Base-by-base conservation (phyloP, 2,329 filamentous ascomycete species). In the Colletotrichum orchidophilum region DNA sequence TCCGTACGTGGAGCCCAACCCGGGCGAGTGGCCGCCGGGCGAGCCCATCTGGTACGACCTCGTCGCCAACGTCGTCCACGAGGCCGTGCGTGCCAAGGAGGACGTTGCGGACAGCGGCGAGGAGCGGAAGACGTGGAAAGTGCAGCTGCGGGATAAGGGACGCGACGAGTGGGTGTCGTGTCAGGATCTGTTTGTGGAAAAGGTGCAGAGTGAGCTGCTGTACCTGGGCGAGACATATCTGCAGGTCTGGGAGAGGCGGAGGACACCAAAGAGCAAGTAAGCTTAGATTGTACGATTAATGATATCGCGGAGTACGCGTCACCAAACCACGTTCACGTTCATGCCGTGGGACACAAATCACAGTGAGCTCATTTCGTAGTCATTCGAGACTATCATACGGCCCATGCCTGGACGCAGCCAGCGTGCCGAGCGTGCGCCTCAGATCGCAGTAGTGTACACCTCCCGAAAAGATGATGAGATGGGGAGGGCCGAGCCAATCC, bases 41-140 rank as follows among this genome's bases (percentile, higher is more conserved):
- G 94, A 97, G 79, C 95, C 96, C 1, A 94, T 98, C 75, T 91
- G 93, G 86, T 99, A 99, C 82, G 96, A 99, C 80, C 89, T 99
- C 18, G 94, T 98, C 6, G 95, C 96, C 66, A 99, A 99, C 81
- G 93, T 99, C 73, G 97, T 91, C 72, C 96, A 93, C 85, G 96
- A 93, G 86, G 95, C 90, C 53, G 92, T 96, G 60, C 88, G 93
- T 69, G 90, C 90, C 35, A 66, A 73, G 57, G 94, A 96, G 74
- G 94, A 96, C 74, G 95, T 97, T 1, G 95, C 97, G 63, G 95
- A 96, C 57, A 95, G 94, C 75, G 94, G 91, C 54, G 95, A 98
- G 83, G 93, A 94, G 83, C 85, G 85, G 71, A 97, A 97, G 80
- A 94, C 95, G 13, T 99, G 96, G 95, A 95, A 97, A 80, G 94